Conservation (phyloP, 345 rosid species). For the Euclidium syriacum region DNA sequence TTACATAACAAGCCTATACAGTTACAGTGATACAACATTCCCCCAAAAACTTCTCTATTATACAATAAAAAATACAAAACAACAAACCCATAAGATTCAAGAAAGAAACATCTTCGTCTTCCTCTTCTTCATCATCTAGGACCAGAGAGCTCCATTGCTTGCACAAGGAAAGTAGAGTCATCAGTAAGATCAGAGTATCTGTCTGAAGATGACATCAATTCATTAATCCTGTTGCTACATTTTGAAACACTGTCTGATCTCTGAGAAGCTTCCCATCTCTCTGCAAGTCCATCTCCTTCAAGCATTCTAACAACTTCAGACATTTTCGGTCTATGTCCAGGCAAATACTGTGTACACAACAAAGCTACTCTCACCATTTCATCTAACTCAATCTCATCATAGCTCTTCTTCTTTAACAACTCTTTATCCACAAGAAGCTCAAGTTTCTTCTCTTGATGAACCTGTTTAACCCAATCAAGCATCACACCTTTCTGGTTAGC, state of each 20-base stretch:
- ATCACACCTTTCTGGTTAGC: conserved; percentile 35
- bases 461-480: conserved; percentile 61
- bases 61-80: not conserved
- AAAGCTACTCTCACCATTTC: conserved; percentile 94
- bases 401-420: conserved; percentile 48
- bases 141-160: conserved; percentile 99
- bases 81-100: conserved; percentile 2
- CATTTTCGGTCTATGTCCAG: conserved; percentile 89
- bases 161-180: conserved; percentile 83
- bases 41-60: conserved; percentile 4
- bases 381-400: conserved; percentile 86
- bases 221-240: conserved; percentile 51
- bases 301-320: conserved; percentile 97
- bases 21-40: conserved; percentile 4
- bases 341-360: conserved; percentile 83
- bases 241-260: conserved; percentile 53
- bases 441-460: conserved; percentile 90
- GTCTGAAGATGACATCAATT: conserved; percentile 72
- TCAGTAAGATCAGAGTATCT: conserved; percentile 94
- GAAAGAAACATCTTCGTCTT: not conserved
- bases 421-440: conserved; percentile 88
- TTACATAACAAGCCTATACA: conserved; percentile 26
- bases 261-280: conserved; percentile 98
- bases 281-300: conserved; percentile 96
- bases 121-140: conserved; percentile 59